A percentile compares a stretch with the other conserved stretches of the same genome.
These are phyloP conservation scores for Wickerhamiella lipophila DNA, from an alignment of 805 yeast species.

Conservation along the genomic window DNA sequence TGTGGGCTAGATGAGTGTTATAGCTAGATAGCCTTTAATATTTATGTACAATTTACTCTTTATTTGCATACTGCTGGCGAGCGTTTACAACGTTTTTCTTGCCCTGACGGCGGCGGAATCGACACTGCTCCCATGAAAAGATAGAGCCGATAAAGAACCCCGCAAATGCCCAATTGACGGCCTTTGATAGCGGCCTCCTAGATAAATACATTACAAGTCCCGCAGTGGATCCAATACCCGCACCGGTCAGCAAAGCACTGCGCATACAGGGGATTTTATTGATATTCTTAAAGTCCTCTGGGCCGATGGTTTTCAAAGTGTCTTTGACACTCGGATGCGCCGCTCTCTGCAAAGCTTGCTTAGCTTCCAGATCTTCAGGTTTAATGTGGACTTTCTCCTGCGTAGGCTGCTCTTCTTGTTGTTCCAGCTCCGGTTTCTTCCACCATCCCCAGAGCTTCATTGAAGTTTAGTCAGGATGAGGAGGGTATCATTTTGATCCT, in stretches of 20 bases:
- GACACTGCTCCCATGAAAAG: slow-evolving; percentile 88
- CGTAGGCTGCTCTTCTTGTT: background rate
- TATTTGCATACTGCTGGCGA: slow-evolving; percentile 28
- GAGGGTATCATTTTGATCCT: too few species aligned
- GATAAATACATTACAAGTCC: slow-evolving; percentile 24
- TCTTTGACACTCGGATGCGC: slow-evolving; percentile 18
- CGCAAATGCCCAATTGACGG: slow-evolving; percentile 72
- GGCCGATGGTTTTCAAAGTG: slow-evolving; percentile 18
- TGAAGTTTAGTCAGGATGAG: background rate
- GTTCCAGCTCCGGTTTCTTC: slow-evolving; percentile 14
- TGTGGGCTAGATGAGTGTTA: too few species aligned
- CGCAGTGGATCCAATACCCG: slow-evolving; percentile 25
- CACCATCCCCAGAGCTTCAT: slow-evolving; percentile 25
- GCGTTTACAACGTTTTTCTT: slow-evolving; percentile 59
- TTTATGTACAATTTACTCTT: slow-evolving; percentile 7
- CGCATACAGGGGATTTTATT: slow-evolving; percentile 30
- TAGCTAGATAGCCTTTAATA: too few species aligned
- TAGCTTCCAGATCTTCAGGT: slow-evolving; percentile 23
- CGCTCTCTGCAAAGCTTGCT: slow-evolving; percentile 13
- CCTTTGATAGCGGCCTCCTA: slow-evolving; percentile 29
- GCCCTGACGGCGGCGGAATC: slow-evolving; percentile 53
- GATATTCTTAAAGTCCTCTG: slow-evolving; percentile 26
- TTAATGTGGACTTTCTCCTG: slow-evolving; percentile 23
- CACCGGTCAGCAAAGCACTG: slow-evolving; percentile 28
- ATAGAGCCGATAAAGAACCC: slow-evolving; percentile 69